Conservation (phyloP, 192 early-diverging fungal genomes). For the Backusella sp. region DNA sequence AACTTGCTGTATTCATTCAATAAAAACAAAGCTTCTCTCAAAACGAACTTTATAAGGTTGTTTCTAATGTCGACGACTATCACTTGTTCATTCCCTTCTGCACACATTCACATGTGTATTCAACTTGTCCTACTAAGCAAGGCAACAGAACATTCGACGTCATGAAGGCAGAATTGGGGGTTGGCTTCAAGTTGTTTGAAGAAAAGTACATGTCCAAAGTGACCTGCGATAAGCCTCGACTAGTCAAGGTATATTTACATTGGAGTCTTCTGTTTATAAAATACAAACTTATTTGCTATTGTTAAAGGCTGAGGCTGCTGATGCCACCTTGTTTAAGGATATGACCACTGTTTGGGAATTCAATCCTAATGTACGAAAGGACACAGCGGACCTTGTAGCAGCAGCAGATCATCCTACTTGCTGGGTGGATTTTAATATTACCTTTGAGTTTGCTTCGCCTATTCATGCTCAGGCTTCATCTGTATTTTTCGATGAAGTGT, state of each 20-base stretch:
- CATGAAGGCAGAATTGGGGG: constrained; percentile 71
- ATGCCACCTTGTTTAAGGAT: constrained; percentile 64
- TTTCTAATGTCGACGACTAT: constrained; percentile 82
- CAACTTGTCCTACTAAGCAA: constrained; percentile 27
- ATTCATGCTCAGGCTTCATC: constrained; percentile 79
- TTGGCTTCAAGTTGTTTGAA: constrained; percentile 76
- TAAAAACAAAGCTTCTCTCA: constrained; percentile 61
- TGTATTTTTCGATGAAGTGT: constrained; percentile 78
- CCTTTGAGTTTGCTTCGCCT: constrained; percentile 80
- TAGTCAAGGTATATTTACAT: constrained; percentile 54
- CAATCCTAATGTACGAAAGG: constrained; percentile 42
- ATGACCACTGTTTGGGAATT: constrained; percentile 70
- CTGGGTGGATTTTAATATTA: constrained; percentile 70
- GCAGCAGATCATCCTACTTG: constrained; percentile 48
- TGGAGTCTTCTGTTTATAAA: neutral
- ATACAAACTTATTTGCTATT: neutral
- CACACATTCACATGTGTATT: constrained; percentile 60
- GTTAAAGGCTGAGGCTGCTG: constrained; percentile 50
- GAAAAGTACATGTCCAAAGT: constrained; percentile 82
- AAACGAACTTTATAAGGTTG: constrained; percentile 77
- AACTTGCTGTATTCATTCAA: constrained; percentile 15
- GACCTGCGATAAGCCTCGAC: constrained; percentile 57
- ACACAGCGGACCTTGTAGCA: constrained; percentile 24
- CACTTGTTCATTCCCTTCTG: constrained; percentile 83
- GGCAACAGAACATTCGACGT: constrained; percentile 10